Evolutionary conservation across 106 monocot genomes (phyloP), one percentile per base, ranked within the genome.

Genomic region (Triglochin maritima): DNA sequence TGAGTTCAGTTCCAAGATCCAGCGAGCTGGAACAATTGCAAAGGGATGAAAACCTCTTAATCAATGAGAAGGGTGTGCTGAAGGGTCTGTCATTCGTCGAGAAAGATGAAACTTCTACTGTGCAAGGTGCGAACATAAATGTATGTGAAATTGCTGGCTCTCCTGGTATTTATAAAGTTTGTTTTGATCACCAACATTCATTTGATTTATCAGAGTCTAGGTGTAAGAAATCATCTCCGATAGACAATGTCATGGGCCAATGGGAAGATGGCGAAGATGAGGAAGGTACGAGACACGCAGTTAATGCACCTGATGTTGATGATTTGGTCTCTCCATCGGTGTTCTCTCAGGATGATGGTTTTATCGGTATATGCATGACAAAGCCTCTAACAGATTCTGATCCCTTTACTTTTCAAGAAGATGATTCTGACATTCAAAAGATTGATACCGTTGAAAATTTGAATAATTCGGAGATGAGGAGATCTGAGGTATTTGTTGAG

Each of bases 401-500:
- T 50, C n/a, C 57, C 17, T 17, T 60, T 52, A 70, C 50, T 57
- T n/a, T 54, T 13, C 7, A 57, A 73, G 46, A 65, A 63, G 47
- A 49, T 15, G 47, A 64, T 7, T 47, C 65, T 57, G 59, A 72
- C 43, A 63, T 8, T 16, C 47, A 46, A 16, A 65, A 71, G 29
- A 41, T 64, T 47, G 54, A 72, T 17, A 47, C 58, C 8, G 17
- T 9, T 65, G 47, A 6, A 68, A 50, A 45, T 72, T 64, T 41
- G 5, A 57, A 15, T 57, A 61, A 69, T 57, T 46, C 63, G n/a
- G 49, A 67, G 64, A 14, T 17, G 13, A 54, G 47, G 42, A 50
- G 52, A 65, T 41, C 50, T 74, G 76, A 79, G 71, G 74, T 76
- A 60, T 66, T 71, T 57, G 79, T 68, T 14, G 79, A 84, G 46